Evolutionary conservation across 2,329 filamentous ascomycete genomes (phyloP).

Genomic region (Ilyonectria mors-panacis): DNA sequence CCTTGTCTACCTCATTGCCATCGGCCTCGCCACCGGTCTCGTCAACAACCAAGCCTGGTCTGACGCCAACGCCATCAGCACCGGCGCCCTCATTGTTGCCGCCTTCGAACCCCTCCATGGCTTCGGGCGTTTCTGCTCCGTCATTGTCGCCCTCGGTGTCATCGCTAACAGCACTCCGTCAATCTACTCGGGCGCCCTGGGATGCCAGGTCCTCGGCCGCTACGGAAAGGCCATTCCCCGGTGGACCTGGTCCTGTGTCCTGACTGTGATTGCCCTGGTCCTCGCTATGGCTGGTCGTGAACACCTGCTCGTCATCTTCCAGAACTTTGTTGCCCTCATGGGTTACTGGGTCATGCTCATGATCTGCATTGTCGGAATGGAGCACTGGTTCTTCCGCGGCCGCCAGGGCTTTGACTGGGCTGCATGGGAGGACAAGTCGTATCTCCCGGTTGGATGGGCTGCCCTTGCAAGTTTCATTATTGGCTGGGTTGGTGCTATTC

Average conservation of each 20-base stretch:
- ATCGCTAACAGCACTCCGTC: constrained; percentile 70
- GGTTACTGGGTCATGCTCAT: constrained; percentile 70
- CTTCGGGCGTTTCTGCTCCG: constrained; percentile 71
- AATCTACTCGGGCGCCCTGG: constrained; percentile 71
- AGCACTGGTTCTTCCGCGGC: constrained; percentile 61
- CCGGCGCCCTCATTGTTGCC: constrained; percentile 70
- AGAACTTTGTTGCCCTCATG: constrained; percentile 68
- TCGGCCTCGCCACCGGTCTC: constrained; percentile 67
- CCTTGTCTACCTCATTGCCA: constrained; percentile 76
- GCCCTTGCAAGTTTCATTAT: constrained; percentile 61
- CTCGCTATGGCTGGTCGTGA: constrained; percentile 68
- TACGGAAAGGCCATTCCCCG: constrained; percentile 67
- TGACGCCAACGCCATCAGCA: constrained; percentile 65
- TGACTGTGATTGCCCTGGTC: constrained; percentile 69
- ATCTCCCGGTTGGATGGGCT: constrained; percentile 60
- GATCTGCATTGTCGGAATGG: constrained; percentile 62
- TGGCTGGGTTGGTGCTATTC: constrained; percentile 66
- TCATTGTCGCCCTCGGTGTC: constrained; percentile 68
- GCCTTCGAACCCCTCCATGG: constrained; percentile 68
- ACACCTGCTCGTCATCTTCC: constrained; percentile 67
- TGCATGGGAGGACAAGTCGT: constrained; percentile 62
- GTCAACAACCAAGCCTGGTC: constrained; percentile 66
- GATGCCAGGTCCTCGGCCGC: constrained; percentile 72
- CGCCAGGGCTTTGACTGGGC: constrained; percentile 59
- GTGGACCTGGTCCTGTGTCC: constrained; percentile 67